These are phyloP conservation scores for Cyanodermella asteris DNA, from an alignment of 2,329 filamentous ascomycete genomes.

Conservation along the genomic window DNA sequence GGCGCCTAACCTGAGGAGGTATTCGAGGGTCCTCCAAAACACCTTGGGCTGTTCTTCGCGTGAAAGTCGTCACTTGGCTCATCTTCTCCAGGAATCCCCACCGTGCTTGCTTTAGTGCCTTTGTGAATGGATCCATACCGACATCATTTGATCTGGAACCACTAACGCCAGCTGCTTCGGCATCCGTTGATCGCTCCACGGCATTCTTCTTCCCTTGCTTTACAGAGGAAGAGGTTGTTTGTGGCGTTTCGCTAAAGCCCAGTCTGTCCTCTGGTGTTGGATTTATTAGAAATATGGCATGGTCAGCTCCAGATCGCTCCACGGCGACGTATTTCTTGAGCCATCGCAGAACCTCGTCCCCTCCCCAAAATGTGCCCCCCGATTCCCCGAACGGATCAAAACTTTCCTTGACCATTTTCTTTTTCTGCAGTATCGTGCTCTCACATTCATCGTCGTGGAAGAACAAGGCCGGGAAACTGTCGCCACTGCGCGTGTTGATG, in stretches of 20 bases:
- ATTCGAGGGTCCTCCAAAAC: slow-evolving; percentile 78
- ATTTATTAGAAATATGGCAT: slow-evolving; percentile 77
- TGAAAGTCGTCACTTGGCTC: slow-evolving; percentile 93
- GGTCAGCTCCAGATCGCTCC: slow-evolving; percentile 66
- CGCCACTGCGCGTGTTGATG: slow-evolving; percentile 74
- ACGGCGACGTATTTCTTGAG: slow-evolving; percentile 63
- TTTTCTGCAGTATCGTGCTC: slow-evolving; percentile 84
- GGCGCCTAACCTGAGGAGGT: slow-evolving; percentile 63
- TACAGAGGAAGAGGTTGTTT: slow-evolving; percentile 16
- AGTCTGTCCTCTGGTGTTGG: slow-evolving; percentile 65
- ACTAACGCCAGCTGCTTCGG: slow-evolving; percentile 15
- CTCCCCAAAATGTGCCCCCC: slow-evolving; percentile 89
- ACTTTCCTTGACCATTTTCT: slow-evolving; percentile 57
- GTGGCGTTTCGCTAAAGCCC: slow-evolving; percentile 49
- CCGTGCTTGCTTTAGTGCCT: slow-evolving; percentile 79
- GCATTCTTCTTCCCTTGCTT: slow-evolving; percentile 24
- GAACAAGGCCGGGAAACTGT: slow-evolving; percentile 87
- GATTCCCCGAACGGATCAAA: slow-evolving; percentile 79
- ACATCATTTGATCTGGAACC: slow-evolving; percentile 28
- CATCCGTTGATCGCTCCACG: too few relatives aligned
- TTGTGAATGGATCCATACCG: slow-evolving; percentile 79
- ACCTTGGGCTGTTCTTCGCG: slow-evolving; percentile 72
- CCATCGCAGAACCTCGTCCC: slow-evolving; percentile 87
- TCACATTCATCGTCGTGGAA: slow-evolving; percentile 96
- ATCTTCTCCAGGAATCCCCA: slow-evolving; percentile 96